Conservation (phyloP, 345 rosid genomes). For the Eucalyptus sp. region DNA sequence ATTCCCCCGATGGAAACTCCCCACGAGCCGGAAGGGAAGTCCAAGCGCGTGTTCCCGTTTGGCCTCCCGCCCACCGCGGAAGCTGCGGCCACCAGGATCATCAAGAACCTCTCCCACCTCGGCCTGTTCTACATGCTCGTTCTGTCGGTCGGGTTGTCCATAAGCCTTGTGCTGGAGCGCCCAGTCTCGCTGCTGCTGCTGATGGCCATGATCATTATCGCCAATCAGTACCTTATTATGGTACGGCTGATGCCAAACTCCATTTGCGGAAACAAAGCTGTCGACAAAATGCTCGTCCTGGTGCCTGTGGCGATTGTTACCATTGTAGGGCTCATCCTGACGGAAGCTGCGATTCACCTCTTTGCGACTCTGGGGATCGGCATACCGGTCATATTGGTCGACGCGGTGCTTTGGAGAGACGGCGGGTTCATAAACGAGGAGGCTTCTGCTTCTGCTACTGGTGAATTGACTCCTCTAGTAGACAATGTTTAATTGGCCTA, state of each 20-base stretch:
- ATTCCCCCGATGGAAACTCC: neutral
- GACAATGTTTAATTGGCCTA: neutral
- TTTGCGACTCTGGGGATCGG: neutral
- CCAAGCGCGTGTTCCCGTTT: neutral
- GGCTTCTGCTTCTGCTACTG: neutral
- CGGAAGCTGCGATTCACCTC: neutral
- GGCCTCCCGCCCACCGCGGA: neutral
- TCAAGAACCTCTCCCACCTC: constrained; percentile 4
- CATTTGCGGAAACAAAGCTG: neutral
- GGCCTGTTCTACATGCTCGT: constrained; percentile 4
- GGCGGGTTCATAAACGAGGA: neutral
- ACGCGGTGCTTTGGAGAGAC: constrained; percentile 6
- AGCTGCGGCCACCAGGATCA: neutral
- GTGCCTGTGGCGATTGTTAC: neutral
- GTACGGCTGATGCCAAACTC: neutral
- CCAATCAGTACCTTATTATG: neutral
- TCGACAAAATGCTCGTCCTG: neutral
- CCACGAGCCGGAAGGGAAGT: neutral
- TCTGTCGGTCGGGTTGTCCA: constrained; percentile 3
- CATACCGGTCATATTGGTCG: neutral
- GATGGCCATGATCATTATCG: neutral
- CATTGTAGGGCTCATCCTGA: neutral
- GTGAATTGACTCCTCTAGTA: neutral
- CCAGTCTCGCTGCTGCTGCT: neutral
- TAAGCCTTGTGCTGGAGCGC: constrained; percentile 1